Evolutionary conservation across 83 land plant genomes (phyloP), one percentile per base, ranked within the genome.

Genomic region (Larix sibirica): DNA sequence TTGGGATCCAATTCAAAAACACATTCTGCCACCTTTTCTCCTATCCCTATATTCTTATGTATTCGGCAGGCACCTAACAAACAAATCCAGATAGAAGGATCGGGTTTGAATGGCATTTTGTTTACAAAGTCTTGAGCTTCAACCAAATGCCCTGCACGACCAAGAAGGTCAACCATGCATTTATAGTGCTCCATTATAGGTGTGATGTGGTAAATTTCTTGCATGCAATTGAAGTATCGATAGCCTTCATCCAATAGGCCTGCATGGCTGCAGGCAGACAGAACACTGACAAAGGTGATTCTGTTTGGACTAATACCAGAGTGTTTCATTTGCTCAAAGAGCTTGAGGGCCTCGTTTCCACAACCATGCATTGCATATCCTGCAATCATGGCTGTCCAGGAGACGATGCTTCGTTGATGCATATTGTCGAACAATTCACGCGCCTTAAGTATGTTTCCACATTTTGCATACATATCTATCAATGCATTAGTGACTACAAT

Each of bases 131-230:
- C 60, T 26, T 31, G 23, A 17, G 77, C 77, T 31, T 79, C 80
- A 58, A 17, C 21, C 54, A 79, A 24, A 20, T 79, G 21, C 60
- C 80, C 80, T 54, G 60, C n/a, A 20, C 80, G 63, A 56, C 67
- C 80, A 20, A 79, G 63, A 79, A 79, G 54, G 33, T 79, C 80
- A 31, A 73, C 77, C 42, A 73, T 73, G 44, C 77, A 73, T 26
- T 6, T 17, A 73, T 73, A 73, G 23, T 73, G 77, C 16, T 73
- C 77, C 38, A 73, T 33, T 73, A 4, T 73, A 17, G 77, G 77
- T 26, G 18, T 73, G 77, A 73, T 73, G 28, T 33, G 18, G 9
- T 26, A 38, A 38, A 17, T 33, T 26, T 17, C 23, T 17, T 17
- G 28, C 80, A 79, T 50, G 64, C 44, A 79, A 42, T 21, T 20